These are phyloP conservation scores for Acarospora socialis DNA, from an alignment of 2,329 filamentous ascomycete genomes.

Conservation along the genomic window DNA sequence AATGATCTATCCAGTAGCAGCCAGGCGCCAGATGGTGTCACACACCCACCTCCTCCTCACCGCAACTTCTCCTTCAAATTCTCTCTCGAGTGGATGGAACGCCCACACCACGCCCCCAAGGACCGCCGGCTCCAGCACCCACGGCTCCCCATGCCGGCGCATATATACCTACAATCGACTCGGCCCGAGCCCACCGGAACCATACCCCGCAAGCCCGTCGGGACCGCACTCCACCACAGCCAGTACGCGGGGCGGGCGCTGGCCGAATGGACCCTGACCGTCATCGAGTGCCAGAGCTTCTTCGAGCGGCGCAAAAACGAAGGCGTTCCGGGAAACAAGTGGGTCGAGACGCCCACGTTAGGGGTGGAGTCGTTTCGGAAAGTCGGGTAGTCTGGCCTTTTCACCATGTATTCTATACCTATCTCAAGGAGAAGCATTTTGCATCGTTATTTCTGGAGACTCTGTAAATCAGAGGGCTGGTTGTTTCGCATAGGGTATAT, in stretches of 20 bases:
- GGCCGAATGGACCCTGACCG: constrained; percentile 48
- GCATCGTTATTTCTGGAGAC: too few species aligned
- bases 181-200: constrained; percentile 16
- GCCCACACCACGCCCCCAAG: constrained; percentile 32
- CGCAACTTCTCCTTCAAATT: constrained; percentile 51
- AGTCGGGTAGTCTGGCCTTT: constrained; percentile 19
- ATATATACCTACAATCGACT: constrained; percentile 35
- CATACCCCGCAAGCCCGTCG: constrained; percentile 15
- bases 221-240: constrained; percentile 27
- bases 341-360: constrained; percentile 47
- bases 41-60: constrained; percentile 28
- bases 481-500: too few species aligned
- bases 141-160: constrained; percentile 41
- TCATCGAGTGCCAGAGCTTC: constrained; percentile 49
- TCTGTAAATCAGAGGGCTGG: too few species aligned
- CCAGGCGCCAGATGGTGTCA: too few species aligned
- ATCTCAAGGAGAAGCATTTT: too few species aligned
- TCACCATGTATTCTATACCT: too few species aligned
- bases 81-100: constrained; percentile 50
- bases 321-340: constrained; percentile 41
- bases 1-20: too few species aligned
- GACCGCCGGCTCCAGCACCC: constrained; percentile 42
- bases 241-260: constrained; percentile 49
- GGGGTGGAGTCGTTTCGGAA: constrained; percentile 47
- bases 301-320: constrained; percentile 47